Evolutionary conservation across 2,329 filamentous ascomycete genomes (phyloP).

Genomic region (Talaromyces pinophilus): DNA sequence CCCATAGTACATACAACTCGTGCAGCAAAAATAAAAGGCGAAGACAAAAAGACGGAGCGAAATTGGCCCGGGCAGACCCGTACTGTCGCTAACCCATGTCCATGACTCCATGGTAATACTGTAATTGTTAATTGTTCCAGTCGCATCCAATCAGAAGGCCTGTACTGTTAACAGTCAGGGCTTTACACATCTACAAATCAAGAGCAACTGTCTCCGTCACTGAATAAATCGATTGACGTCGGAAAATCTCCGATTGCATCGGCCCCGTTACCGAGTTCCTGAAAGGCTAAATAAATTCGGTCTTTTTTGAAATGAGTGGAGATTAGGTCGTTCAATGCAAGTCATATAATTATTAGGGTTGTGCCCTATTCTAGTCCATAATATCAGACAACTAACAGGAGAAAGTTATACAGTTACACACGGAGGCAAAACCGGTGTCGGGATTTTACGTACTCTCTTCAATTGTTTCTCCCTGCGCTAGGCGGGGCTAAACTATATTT

Average conservation of each 20-base stretch:
- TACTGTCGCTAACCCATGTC: not conserved
- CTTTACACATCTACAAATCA: too few species aligned
- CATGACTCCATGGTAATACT: not conserved
- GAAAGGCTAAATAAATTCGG: not conserved
- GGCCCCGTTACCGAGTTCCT: not conserved
- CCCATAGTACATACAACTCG: not conserved
- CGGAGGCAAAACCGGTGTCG: too few species aligned
- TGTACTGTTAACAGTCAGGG: not conserved
- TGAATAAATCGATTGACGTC: not conserved
- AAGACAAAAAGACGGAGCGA: conserved; percentile 6
- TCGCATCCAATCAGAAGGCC: not conserved
- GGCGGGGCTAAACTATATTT: too few species aligned
- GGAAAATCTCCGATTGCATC: not conserved
- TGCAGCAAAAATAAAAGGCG: not conserved
- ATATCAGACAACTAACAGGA: too few species aligned
- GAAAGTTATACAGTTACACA: too few species aligned
- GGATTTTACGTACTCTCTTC: too few species aligned
- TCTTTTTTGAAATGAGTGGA: not conserved
- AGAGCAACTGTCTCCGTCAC: too few species aligned
- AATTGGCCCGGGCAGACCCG: conserved; percentile 12
- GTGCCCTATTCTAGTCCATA: not conserved
- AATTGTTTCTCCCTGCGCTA: too few species aligned
- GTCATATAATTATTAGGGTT: not conserved
- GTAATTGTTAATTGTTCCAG: not conserved
- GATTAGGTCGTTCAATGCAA: not conserved